phyloP scores from a whole-genome alignment of 768 basidiomycete species.

The Cubamyces sp. region DNA sequence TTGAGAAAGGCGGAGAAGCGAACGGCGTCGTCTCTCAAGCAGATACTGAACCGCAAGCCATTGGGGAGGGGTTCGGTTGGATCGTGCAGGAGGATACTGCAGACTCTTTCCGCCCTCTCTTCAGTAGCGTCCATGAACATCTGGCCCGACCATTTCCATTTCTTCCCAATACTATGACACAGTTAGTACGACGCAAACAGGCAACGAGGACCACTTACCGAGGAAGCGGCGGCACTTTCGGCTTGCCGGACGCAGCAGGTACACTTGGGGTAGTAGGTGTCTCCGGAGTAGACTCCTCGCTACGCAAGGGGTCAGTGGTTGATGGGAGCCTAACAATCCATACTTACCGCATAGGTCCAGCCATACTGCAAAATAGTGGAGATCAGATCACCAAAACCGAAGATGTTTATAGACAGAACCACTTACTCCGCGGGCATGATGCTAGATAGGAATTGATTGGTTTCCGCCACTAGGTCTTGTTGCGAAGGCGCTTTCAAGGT shows the following conservation, averaged over 20 bases:
- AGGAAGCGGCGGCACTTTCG: constrained; percentile 7
- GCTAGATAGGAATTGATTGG: constrained; percentile 41
- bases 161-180: constrained; percentile 52
- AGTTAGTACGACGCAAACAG: background rate
- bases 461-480: constrained; percentile 27
- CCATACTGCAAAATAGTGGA: constrained; percentile 28
- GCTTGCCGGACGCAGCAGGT: background rate
- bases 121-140: constrained; percentile 47
- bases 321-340: too few relatives aligned
- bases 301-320: background rate
- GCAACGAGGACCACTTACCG: background rate
- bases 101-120: constrained; percentile 47
- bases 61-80: constrained; percentile 42
- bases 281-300: constrained; percentile 9
- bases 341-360: constrained; percentile 33
- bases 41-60: constrained; percentile 54
- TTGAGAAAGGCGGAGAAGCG: constrained; percentile 53
- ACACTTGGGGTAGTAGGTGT: constrained; percentile 7
- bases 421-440: constrained; percentile 49
- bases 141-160: constrained; percentile 69
- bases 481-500: background rate
- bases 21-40: constrained; percentile 48
- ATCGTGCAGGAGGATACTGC: constrained; percentile 53
- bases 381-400: background rate
- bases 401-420: too few relatives aligned